Percentiles rank a stretch among this genome's conserved stretches.
phyloP scores from a whole-genome alignment of 495 filamentous ascomycete genomes.

The Xylaria nigripes region DNA sequence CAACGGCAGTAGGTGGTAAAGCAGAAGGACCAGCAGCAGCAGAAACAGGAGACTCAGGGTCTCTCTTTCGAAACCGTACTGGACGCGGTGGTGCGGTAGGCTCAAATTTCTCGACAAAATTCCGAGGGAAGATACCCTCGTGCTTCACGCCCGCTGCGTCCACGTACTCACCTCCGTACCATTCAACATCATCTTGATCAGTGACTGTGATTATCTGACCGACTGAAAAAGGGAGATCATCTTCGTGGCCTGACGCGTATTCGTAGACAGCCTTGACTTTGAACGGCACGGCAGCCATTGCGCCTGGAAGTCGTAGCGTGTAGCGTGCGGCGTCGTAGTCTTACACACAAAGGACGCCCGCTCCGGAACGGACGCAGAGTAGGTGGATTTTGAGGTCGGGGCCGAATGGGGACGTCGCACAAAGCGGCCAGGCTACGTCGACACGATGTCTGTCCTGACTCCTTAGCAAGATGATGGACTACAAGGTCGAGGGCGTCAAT shows the following conservation, averaged over 20 bases:
- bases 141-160: conserved; percentile 62
- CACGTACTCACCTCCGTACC: conserved; percentile 88
- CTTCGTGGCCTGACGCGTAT: conserved; percentile 82
- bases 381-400: background rate
- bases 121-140: conserved; percentile 90
- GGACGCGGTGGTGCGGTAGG: conserved; percentile 85
- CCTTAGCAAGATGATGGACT: background rate
- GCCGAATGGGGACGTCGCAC: background rate
- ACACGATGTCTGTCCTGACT: background rate
- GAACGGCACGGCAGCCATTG: conserved; percentile 74
- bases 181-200: conserved; percentile 84
- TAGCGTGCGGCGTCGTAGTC: background rate
- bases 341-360: conserved; percentile 13
- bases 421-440: background rate
- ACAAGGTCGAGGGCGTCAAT: background rate
- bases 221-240: conserved; percentile 79
- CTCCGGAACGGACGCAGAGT: background rate
- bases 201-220: conserved; percentile 92
- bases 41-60: conserved; percentile 35
- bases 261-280: conserved; percentile 94
- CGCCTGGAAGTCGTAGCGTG: conserved; percentile 18
- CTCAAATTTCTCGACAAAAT: conserved; percentile 94
- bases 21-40: conserved; percentile 47
- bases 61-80: conserved; percentile 67
- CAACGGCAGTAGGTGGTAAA: conserved; percentile 58